Percentiles rank a stretch among this genome's conserved stretches.
phyloP scores from a whole-genome alignment of 208 protist species.

The Leishmania major region DNA sequence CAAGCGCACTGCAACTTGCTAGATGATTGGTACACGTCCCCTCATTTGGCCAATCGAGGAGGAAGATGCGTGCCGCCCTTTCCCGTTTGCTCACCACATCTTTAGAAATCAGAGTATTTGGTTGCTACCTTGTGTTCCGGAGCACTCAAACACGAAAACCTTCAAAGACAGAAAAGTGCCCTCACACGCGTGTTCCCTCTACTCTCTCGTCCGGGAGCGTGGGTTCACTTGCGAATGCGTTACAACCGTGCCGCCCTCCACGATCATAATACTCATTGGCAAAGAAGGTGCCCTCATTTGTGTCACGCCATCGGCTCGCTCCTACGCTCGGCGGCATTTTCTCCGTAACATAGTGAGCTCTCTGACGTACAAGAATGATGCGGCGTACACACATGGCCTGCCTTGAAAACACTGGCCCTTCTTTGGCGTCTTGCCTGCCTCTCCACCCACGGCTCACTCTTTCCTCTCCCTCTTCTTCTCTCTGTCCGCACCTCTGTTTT shows the following conservation, averaged over 20 bases:
- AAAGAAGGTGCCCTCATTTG: not conserved
- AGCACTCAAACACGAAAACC: not conserved
- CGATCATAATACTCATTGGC: not conserved
- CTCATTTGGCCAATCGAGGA: not conserved
- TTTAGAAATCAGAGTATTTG: conserved; percentile 4
- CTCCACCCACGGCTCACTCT: not conserved
- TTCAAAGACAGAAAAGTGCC: conserved; percentile 3
- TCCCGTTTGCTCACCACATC: not conserved
- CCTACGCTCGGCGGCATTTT: not conserved
- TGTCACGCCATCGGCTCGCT: conserved; percentile 16
- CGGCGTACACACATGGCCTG: not conserved
- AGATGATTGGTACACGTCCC: not conserved
- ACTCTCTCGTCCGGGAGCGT: not conserved
- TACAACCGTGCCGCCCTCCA: not conserved
- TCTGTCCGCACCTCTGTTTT: not conserved
- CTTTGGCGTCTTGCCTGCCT: not conserved
- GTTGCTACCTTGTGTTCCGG: conserved; percentile 6
- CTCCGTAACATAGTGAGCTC: not conserved
- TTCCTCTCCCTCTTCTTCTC: not conserved
- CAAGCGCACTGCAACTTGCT: not conserved
- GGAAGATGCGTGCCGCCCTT: not conserved
- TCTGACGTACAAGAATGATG: not conserved
- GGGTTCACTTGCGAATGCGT: not conserved
- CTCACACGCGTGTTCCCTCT: not conserved
- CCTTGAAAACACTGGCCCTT: not conserved